Percentiles rank a stretch among this genome's conserved stretches.
phyloP scores from a whole-genome alignment of 495 filamentous ascomycete genomes.

The Neurospora tetraspora region DNA sequence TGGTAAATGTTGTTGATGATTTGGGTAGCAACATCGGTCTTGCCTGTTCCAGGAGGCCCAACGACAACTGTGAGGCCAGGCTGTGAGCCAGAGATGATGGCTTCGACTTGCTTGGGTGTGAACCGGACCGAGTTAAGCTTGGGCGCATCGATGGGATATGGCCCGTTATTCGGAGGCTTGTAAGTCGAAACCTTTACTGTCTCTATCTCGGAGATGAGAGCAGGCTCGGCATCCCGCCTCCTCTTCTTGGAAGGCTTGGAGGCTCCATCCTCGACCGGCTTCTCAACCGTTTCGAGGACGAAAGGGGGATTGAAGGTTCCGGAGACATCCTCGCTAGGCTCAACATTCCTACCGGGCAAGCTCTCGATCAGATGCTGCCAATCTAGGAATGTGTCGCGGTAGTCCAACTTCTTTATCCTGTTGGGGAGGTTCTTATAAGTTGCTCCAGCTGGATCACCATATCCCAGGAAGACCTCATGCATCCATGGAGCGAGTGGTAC shows the following conservation, averaged over 20 bases:
- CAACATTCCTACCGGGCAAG: conserved; percentile 72
- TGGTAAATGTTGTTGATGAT: conserved; percentile 99
- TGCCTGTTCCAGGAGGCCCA: conserved; percentile 91
- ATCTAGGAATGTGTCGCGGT: conserved; percentile 86
- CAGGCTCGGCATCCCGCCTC: conserved; percentile 59
- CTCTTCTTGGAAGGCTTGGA: conserved; percentile 67
- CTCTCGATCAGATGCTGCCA: conserved; percentile 91
- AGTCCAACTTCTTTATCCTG: conserved; percentile 68
- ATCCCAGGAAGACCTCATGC: conserved; percentile 92
- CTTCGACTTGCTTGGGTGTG: conserved; percentile 83
- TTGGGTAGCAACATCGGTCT: conserved; percentile 96
- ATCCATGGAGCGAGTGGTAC: conserved; percentile 85
- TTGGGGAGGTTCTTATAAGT: conserved; percentile 77
- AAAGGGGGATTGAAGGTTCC: conserved; percentile 82
- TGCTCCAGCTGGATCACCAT: conserved; percentile 82
- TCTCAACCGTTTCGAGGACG: conserved; percentile 56
- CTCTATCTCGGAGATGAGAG: conserved; percentile 46
- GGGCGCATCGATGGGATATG: conserved; percentile 81
- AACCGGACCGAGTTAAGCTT: conserved; percentile 79
- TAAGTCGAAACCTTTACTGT: conserved; percentile 81
- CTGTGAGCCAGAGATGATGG: conserved; percentile 87
- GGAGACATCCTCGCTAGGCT: conserved; percentile 57
- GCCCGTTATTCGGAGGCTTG: conserved; percentile 80
- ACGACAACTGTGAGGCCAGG: conserved; percentile 92
- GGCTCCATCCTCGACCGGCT: conserved; percentile 29